Evolutionary conservation across 208 protist species (phyloP), one percentile per base, ranked within the genome.

Genomic region (Trypanosomatidae sp.): DNA sequence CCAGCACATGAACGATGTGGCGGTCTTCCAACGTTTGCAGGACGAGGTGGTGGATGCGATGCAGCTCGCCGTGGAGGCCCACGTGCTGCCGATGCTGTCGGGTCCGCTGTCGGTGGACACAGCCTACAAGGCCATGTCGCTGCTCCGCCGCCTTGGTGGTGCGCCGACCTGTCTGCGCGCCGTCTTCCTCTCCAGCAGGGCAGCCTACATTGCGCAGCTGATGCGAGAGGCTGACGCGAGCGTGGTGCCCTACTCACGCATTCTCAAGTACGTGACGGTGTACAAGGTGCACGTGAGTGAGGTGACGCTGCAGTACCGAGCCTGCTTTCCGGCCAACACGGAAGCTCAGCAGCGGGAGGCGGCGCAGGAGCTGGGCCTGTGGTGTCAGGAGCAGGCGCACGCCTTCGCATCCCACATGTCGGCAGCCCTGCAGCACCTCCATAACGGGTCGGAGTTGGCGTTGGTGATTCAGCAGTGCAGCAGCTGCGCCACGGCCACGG

Each of bases 241-340:
- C 64, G 53, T 70, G 17, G 74, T 86, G 44, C 76, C 90, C n/a
- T 91, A 87, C 71, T 83, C 85, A 7, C 84, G 86, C 62, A 78
- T 90, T 39, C 83, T 91, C 36, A 78, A 84, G 66, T 85, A 84
- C 65, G 33, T 95, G n/a, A 84, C 76, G 3, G 72, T 88, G n/a
- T 94, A 93, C 73, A 92, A 95, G 80, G 82, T 93, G 52, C 84
- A 93, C 58, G 85, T 94, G 62, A 84, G 66, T 50, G 92, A 97
- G 77, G 79, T 83, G 55, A 78, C 91, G 22, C 62, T 91, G 68
- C 92, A 94, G 84, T 94, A 91, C 71, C 73, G 71, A 17, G 81
- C 89, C 4, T 94, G 92, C 77, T 94, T 96, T 33, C 80, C 80
- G 4, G 17, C 80, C 46, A 75, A 58, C 49, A 75, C 55, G 13